phyloP scores from a whole-genome alignment of 75 land plant species.

The Chamaecyparis obtusa region DNA sequence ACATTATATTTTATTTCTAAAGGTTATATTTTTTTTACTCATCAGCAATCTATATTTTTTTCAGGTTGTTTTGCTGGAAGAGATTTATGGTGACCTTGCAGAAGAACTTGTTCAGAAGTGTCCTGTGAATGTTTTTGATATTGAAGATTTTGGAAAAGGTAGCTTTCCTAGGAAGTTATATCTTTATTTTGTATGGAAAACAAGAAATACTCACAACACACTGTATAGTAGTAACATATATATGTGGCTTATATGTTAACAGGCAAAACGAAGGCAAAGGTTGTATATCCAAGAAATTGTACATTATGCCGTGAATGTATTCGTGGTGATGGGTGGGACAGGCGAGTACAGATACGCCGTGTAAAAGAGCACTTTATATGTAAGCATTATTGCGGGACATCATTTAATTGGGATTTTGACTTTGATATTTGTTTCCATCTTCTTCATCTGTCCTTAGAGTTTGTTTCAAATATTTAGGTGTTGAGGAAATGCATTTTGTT shows the following conservation, averaged over 20 bases:
- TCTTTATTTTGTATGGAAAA: neutral
- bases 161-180: neutral
- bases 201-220: neutral
- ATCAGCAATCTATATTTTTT: neutral
- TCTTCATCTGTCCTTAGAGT: neutral
- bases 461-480: neutral
- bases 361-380: constrained; percentile 92
- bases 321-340: constrained; percentile 67
- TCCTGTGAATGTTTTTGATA: constrained; percentile 89
- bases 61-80: constrained; percentile 78
- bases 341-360: constrained; percentile 65
- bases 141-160: constrained; percentile 85
- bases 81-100: constrained; percentile 64
- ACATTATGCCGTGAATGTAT: constrained; percentile 95
- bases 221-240: neutral
- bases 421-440: neutral
- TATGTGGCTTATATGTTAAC: constrained; percentile 5
- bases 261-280: constrained; percentile 69
- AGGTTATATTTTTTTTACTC: neutral
- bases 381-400: constrained; percentile 31
- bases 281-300: constrained; percentile 72
- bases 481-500: neutral
- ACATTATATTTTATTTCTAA: neutral
- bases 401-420: neutral
- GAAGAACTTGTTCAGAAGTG: constrained; percentile 82